Conservation (phyloP, 176 grass and related monocot genomes). For the Avena atlantica region DNA sequence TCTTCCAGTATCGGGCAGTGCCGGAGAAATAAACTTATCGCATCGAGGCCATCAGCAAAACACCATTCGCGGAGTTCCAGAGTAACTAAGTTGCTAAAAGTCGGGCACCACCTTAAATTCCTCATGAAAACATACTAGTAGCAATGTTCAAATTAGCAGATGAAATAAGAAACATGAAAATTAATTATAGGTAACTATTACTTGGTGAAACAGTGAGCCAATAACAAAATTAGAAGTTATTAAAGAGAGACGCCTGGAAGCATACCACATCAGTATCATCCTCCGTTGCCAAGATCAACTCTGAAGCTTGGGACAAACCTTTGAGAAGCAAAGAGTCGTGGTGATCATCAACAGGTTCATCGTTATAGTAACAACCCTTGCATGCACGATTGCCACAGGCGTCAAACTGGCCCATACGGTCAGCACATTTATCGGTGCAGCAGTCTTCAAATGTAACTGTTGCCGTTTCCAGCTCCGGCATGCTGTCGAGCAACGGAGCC, state of each 20-base stretch:
- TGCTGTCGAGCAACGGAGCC: not conserved
- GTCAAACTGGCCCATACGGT: no score
- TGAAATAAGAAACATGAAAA: not conserved
- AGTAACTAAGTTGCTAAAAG: conserved; percentile 29
- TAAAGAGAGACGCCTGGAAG: no score
- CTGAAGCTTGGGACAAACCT: not conserved
- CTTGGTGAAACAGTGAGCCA: not conserved
- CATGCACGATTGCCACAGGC: not conserved
- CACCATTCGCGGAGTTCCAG: not conserved
- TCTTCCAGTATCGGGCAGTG: conserved; percentile 8
- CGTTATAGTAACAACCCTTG: not conserved
- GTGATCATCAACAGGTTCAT: not conserved
- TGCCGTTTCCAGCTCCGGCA: not conserved
- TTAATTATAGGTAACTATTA: not conserved
- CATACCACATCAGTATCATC: not conserved
- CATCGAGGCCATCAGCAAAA: not conserved
- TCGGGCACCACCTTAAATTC: conserved; percentile 9
- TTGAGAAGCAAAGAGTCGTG: not conserved
- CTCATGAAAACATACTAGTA: conserved; percentile 29
- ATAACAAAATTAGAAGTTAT: not conserved
- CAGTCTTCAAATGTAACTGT: not conserved
- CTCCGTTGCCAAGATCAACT: not conserved
- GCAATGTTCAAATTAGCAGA: not conserved
- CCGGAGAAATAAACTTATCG: conserved; percentile 18
- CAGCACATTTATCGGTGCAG: not conserved